A percentile compares a stretch with the other conserved stretches of the same genome.
Evolutionary conservation across 805 yeast genomes (phyloP).

Genomic region (Clavispora phyllophila): DNA sequence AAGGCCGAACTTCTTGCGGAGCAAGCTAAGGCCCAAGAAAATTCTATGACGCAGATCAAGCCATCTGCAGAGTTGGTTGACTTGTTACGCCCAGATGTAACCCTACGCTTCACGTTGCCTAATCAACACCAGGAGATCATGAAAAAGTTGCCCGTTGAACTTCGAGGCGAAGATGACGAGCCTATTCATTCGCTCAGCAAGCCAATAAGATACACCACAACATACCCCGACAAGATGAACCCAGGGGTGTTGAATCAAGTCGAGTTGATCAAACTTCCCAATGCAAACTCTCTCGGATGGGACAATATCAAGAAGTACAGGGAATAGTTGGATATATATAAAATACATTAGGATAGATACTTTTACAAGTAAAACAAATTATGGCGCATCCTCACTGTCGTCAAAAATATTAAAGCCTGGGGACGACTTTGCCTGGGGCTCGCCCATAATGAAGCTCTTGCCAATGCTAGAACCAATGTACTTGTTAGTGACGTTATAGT

Average conservation of each 20-base stretch:
- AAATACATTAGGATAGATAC: not conserved
- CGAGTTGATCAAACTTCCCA: conserved; percentile 39
- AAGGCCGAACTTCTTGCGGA: conserved; percentile 6
- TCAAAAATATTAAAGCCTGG: conserved; percentile 13
- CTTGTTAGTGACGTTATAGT: conserved; percentile 12
- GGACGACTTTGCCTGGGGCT: conserved; percentile 7
- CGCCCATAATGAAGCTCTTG: conserved; percentile 12
- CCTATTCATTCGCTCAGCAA: conserved; percentile 22
- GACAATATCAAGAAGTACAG: conserved; percentile 35
- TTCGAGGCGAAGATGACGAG: conserved; percentile 19
- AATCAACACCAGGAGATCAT: conserved; percentile 28
- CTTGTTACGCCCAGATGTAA: conserved; percentile 11
- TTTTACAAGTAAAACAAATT: not conserved
- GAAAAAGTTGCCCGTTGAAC: conserved; percentile 28
- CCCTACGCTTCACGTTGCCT: conserved; percentile 30
- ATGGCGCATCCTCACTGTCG: conserved; percentile 1
- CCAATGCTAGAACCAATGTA: conserved; percentile 14
- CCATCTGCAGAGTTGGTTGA: conserved; percentile 11
- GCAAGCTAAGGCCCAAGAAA: conserved; percentile 5
- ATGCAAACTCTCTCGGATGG: conserved; percentile 40
- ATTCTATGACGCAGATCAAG: conserved; percentile 2
- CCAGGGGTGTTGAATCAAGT: conserved; percentile 33
- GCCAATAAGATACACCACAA: conserved; percentile 30
- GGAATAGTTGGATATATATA: not conserved
- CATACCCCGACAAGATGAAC: conserved; percentile 25